phyloP scores from a whole-genome alignment of 371 early-diverging fungal genomes.

The Rhizopus sp. region DNA sequence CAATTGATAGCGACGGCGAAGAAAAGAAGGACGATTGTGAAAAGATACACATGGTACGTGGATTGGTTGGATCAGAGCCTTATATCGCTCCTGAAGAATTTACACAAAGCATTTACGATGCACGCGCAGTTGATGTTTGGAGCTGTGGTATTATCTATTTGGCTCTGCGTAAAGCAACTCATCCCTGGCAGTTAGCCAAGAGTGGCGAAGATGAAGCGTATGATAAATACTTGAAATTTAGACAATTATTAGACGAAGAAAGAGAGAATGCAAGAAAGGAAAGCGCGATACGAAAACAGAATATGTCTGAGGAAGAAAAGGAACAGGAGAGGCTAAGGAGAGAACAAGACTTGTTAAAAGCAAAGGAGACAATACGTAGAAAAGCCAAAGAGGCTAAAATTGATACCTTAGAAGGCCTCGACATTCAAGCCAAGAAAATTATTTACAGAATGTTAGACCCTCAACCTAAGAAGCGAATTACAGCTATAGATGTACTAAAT shows the following conservation, averaged over 20 bases:
- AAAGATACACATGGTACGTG: slow-evolving; percentile 27
- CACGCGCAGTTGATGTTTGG: slow-evolving; percentile 54
- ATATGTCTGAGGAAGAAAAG: slow-evolving; percentile 17
- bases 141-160: slow-evolving; percentile 51
- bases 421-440: slow-evolving; percentile 44
- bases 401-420: slow-evolving; percentile 49
- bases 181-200: slow-evolving; percentile 51
- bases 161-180: slow-evolving; percentile 42
- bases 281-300: slow-evolving; percentile 7
- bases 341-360: slow-evolving; percentile 29
- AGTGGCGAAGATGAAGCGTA: slow-evolving; percentile 37
- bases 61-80: slow-evolving; percentile 54
- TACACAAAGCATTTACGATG: slow-evolving; percentile 39
- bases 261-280: slow-evolving; percentile 31
- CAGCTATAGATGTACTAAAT: slow-evolving; percentile 46
- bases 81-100: slow-evolving; percentile 62
- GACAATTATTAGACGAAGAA: slow-evolving; percentile 42
- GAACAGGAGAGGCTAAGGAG: slow-evolving; percentile 17
- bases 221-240: slow-evolving; percentile 40
- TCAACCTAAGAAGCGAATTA: slow-evolving; percentile 56
- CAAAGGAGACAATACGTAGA: slow-evolving; percentile 37
- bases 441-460: slow-evolving; percentile 67
- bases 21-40: slow-evolving; percentile 19
- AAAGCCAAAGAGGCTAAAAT: slow-evolving; percentile 38
- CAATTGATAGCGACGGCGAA: slow-evolving; percentile 20